phyloP scores from a whole-genome alignment of 352 stramenopile species.

The Stephanocyclus meneghinianus region DNA sequence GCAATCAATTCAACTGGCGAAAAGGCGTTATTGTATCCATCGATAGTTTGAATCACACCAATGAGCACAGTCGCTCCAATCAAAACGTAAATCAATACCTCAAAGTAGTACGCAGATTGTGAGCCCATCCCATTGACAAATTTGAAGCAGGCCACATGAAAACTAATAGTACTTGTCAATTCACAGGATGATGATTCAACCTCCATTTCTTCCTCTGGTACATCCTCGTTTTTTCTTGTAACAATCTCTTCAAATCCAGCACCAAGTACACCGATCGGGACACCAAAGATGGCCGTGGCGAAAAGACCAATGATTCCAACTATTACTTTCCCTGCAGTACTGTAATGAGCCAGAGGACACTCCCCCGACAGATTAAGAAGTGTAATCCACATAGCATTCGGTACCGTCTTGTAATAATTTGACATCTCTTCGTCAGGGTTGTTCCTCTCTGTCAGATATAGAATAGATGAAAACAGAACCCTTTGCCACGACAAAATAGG shows the following conservation, averaged over 20 bases:
- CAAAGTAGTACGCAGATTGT: constrained; percentile 52
- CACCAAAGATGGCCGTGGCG: constrained; percentile 73
- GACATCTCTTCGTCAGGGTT: constrained; percentile 80
- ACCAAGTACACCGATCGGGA: constrained; percentile 84
- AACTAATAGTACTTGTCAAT: constrained; percentile 1
- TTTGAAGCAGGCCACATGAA: constrained; percentile 48
- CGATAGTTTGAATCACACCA: constrained; percentile 69
- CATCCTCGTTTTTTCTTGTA: constrained; percentile 65
- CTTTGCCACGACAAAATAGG: not conserved
- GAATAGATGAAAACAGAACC: constrained; percentile 79
- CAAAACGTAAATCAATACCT: constrained; percentile 71
- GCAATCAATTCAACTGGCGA: constrained; percentile 68
- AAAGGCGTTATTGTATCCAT: constrained; percentile 67
- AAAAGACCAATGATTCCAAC: constrained; percentile 79
- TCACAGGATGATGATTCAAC: not conserved
- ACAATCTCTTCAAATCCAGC: constrained; percentile 82
- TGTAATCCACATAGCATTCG: constrained; percentile 85
- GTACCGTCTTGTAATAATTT: constrained; percentile 81
- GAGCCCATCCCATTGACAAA: constrained; percentile 76
- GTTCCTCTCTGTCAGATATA: constrained; percentile 82
- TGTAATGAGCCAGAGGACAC: constrained; percentile 80
- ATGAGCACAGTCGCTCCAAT: constrained; percentile 67
- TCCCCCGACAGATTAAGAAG: constrained; percentile 83
- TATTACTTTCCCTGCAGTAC: constrained; percentile 73
- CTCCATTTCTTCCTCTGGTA: constrained; percentile 47